Conservation (phyloP, 148 eudicot species). For the Polygonum maritimum region DNA sequence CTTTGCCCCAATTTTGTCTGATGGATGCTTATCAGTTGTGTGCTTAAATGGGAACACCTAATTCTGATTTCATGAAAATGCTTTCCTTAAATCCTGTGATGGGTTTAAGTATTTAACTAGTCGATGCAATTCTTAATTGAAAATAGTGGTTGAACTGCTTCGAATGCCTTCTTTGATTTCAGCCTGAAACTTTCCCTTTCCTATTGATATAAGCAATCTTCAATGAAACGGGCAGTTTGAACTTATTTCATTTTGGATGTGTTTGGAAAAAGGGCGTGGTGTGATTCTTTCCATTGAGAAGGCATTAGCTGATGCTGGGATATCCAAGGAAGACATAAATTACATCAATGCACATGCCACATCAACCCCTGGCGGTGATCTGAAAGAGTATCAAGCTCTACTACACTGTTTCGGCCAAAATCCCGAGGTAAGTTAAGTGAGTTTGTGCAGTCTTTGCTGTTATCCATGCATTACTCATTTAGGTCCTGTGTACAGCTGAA, state of each 20-base stretch:
- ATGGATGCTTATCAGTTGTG: neutral
- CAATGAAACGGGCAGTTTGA: neutral
- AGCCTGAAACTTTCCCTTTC: neutral
- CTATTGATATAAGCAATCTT: neutral
- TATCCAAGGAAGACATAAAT: constrained; percentile 83
- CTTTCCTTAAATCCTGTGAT: neutral
- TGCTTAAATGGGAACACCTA: neutral
- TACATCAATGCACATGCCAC: constrained; percentile 98
- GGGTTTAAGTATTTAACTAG: neutral
- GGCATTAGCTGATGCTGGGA: constrained; percentile 74
- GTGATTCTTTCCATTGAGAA: constrained; percentile 75
- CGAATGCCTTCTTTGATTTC: neutral
- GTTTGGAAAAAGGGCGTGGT: constrained; percentile 48
- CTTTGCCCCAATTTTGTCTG: neutral
- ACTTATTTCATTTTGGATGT: neutral
- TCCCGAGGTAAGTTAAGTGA: constrained; percentile 43
- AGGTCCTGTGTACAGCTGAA: constrained; percentile 37
- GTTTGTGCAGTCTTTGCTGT: constrained; percentile 5
- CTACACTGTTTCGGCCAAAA: constrained; percentile 76
- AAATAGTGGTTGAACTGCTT: neutral
- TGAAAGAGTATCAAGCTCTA: constrained; percentile 91
- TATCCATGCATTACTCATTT: neutral
- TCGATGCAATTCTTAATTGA: neutral
- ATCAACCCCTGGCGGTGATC: constrained; percentile 81
- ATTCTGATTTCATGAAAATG: neutral